Evolutionary conservation across 805 yeast genomes (phyloP).

Genomic region (Lipomyces kockii): DNA sequence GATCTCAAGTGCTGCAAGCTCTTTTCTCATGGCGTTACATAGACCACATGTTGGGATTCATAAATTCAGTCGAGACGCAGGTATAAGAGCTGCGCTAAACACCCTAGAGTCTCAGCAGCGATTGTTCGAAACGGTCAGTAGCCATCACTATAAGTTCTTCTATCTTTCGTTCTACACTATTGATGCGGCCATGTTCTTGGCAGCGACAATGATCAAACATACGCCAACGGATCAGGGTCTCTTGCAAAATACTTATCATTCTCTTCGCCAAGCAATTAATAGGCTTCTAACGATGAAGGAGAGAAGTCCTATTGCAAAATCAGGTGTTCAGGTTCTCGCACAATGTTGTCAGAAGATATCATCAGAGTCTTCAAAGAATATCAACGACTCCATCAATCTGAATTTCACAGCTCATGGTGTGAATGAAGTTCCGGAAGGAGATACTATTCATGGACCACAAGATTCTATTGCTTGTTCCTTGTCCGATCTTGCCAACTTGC

Average conservation of each 20-base stretch:
- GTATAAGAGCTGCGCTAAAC: conserved; percentile 2
- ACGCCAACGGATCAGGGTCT: conserved; percentile 6
- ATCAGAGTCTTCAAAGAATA: conserved; percentile 2
- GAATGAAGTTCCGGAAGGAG: conserved; percentile 4
- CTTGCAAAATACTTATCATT: neutral
- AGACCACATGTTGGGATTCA: conserved; percentile 4
- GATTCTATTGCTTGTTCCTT: neutral
- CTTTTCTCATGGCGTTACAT: conserved; percentile 6
- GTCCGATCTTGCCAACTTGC: conserved; percentile 3
- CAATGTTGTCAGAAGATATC: conserved; percentile 3
- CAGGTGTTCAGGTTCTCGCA: conserved; percentile 1
- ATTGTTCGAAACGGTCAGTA: conserved; percentile 6
- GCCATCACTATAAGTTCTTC: conserved; percentile 1
- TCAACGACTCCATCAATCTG: neutral
- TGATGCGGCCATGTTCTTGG: conserved; percentile 6
- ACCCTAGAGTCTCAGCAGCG: conserved; percentile 6
- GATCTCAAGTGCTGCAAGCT: neutral
- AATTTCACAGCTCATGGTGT: conserved; percentile 1
- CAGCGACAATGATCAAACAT: neutral
- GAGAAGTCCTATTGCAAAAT: conserved; percentile 4
- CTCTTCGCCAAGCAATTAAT: conserved; percentile 7
- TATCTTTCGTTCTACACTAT: conserved; percentile 5
- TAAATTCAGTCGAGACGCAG: conserved; percentile 1
- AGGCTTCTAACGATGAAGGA: conserved; percentile 1
- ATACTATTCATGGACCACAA: neutral